Evolutionary conservation across 345 rosid species (phyloP), one percentile per base, ranked within the genome.

Genomic region (Bruguiera sexangula): DNA sequence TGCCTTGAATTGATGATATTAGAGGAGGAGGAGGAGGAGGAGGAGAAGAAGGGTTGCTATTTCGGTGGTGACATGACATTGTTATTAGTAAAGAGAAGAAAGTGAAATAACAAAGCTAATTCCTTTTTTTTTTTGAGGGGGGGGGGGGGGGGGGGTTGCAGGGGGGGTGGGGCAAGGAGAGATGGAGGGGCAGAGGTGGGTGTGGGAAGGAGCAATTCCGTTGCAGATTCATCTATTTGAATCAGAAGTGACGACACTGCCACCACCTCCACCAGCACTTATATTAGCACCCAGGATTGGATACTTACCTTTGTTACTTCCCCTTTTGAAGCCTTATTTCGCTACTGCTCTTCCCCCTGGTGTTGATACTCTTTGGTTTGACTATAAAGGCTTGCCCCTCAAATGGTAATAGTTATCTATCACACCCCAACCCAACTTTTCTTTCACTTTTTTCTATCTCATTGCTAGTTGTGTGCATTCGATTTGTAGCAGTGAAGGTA

Each of bases 131-230:
- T 32, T 1, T 39, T 39, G 3, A 16, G n/a, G n/a, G 4, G 16
- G 15, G 13, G 13, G 0, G 11, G 3, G 13, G 3, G 1, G 4
- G 13, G 0, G 13, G 0, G 16, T 2, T 24, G 24, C 1, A 0
- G 13, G 15, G 3, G 8, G 0, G 3, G 3, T 3, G 2, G 1
- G 60, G 16, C 22, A 8, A 30, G 58, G 5, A 78, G 77, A 54
- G 68, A 85, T 82, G 84, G 93, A 91, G 68, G 95, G 91, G 60
- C 82, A 64, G 66, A 84, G 86, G 80, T 83, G 20, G 71, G 85
- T 94, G 13, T 91, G 98, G 98, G 84, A 87, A 78, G 98, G 98
- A 16, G 92, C 96, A 55, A 91, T 91, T 65, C 98, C 98, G 8
- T 75, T 94, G 51, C 95, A 89, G 80, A 85, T 94, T 70, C 92